Evolutionary conservation across 768 basidiomycete species (phyloP).

Genomic region (Arthromyces matolae): DNA sequence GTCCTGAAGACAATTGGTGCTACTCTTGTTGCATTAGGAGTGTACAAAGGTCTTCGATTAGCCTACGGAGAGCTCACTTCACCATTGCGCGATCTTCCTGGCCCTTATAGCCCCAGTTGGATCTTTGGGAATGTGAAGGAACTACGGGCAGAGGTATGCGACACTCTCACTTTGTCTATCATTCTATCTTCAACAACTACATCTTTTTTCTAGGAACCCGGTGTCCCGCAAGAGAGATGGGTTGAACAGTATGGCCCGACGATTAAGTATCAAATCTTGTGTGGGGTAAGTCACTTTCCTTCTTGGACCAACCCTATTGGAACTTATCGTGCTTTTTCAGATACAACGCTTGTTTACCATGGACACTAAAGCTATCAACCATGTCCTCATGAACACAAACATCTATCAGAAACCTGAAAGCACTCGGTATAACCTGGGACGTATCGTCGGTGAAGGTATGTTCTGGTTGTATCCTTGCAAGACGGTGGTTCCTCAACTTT

Average conservation of each 20-base stretch:
- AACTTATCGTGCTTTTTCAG: slow-evolving; percentile 17
- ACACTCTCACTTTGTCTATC: neutral
- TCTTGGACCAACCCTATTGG: slow-evolving; percentile 31
- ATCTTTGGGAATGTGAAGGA: slow-evolving; percentile 46
- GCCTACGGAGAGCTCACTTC: slow-evolving; percentile 34
- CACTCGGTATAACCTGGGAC: slow-evolving; percentile 32
- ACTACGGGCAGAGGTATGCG: slow-evolving; percentile 1
- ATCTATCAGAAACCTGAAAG: slow-evolving; percentile 54
- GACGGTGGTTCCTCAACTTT: neutral
- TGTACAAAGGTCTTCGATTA: slow-evolving; percentile 30
- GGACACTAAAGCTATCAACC: slow-evolving; percentile 47
- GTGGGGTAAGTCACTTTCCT: slow-evolving; percentile 36
- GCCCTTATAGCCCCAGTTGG: slow-evolving; percentile 42
- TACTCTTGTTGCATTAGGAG: slow-evolving; percentile 22
- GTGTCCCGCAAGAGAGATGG: slow-evolving; percentile 17
- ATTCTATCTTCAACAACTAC: neutral
- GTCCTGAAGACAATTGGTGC: slow-evolving; percentile 15
- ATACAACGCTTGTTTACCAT: slow-evolving; percentile 2
- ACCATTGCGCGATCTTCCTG: slow-evolving; percentile 45
- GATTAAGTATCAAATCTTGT: slow-evolving; percentile 21
- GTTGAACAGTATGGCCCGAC: slow-evolving; percentile 13
- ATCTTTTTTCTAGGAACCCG: slow-evolving; percentile 38
- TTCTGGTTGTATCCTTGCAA: neutral
- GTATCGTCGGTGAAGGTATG: slow-evolving; percentile 42
- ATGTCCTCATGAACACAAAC: slow-evolving; percentile 55